Conservation (phyloP, 495 filamentous ascomycete genomes). For the Penicillium arizonense region DNA sequence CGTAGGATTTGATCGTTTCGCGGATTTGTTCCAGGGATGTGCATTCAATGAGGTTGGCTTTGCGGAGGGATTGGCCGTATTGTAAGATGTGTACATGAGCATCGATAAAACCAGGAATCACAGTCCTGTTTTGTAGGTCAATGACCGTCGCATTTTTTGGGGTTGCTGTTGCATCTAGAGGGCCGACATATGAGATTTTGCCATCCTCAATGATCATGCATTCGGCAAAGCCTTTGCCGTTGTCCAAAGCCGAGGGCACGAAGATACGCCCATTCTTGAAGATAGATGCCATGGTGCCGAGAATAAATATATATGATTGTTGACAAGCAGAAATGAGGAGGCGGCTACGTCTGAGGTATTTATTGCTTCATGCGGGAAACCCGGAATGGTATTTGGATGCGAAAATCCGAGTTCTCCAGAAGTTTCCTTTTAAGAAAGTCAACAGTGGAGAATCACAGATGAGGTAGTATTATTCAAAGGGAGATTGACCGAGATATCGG, state of each 20-base stretch:
- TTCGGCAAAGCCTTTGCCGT: constrained; percentile 34
- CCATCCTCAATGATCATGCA: constrained; percentile 38
- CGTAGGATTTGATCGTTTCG: constrained; percentile 46
- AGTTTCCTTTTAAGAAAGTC: constrained; percentile 14
- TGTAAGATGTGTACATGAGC: constrained; percentile 63
- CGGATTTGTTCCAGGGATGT: constrained; percentile 55
- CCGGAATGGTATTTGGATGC: background rate
- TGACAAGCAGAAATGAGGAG: background rate
- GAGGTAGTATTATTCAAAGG: background rate
- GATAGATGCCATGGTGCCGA: constrained; percentile 31
- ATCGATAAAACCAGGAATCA: constrained; percentile 65
- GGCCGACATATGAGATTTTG: constrained; percentile 43
- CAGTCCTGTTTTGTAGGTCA: constrained; percentile 47
- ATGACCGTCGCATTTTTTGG: constrained; percentile 26
- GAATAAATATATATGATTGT: background rate
- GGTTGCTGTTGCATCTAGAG: constrained; percentile 29
- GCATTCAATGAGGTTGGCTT: constrained; percentile 54
- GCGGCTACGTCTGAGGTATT: constrained; percentile 5
- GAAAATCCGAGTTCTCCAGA: constrained; percentile 6
- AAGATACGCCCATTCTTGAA: constrained; percentile 49
- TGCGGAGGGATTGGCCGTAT: constrained; percentile 57
- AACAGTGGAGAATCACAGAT: background rate
- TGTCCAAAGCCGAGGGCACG: constrained; percentile 22
- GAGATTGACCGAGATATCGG: too few species aligned
- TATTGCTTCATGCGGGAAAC: constrained; percentile 10